Conservation (phyloP, 257 asterid genomes). For the Scutellaria galericulata region DNA sequence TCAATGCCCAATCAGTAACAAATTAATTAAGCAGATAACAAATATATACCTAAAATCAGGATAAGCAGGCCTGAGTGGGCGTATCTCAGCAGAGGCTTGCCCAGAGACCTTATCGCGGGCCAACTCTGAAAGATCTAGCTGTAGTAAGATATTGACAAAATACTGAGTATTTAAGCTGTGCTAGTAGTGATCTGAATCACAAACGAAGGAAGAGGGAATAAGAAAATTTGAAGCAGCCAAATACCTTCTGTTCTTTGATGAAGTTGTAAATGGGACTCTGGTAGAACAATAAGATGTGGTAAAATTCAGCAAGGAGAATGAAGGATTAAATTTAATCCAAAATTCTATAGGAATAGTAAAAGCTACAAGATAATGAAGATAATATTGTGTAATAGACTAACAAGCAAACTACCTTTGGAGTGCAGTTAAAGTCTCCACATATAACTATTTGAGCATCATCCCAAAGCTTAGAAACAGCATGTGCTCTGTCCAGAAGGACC, state of each 20-base stretch:
- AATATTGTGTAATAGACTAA: slow-evolving; percentile 23
- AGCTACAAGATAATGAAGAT: slow-evolving; percentile 27
- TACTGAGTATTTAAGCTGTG: slow-evolving; percentile 17
- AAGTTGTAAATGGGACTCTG: slow-evolving; percentile 96
- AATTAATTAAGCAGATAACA: slow-evolving; percentile 22
- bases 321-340: slow-evolving; percentile 26
- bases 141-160: slow-evolving; percentile 41
- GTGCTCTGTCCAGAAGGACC: slow-evolving; percentile 79
- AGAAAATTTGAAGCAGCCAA: slow-evolving; percentile 29
- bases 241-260: slow-evolving; percentile 72
- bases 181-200: slow-evolving; percentile 25
- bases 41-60: slow-evolving; percentile 55
- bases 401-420: slow-evolving; percentile 68
- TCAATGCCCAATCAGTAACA: slow-evolving; percentile 23
- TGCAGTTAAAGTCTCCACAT: slow-evolving; percentile 98
- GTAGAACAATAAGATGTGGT: slow-evolving; percentile 32
- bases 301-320: slow-evolving; percentile 24
- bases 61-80: slow-evolving; percentile 49
- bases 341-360: slow-evolving; percentile 27
- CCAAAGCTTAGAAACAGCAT: slow-evolving; percentile 86
- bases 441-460: slow-evolving; percentile 81
- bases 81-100: slow-evolving; percentile 64
- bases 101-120: slow-evolving; percentile 86
- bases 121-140: slow-evolving; percentile 82
- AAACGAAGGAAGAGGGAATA: slow-evolving; percentile 17